Conservation (phyloP, 306 rosid species). For the Cicer arietinum region DNA sequence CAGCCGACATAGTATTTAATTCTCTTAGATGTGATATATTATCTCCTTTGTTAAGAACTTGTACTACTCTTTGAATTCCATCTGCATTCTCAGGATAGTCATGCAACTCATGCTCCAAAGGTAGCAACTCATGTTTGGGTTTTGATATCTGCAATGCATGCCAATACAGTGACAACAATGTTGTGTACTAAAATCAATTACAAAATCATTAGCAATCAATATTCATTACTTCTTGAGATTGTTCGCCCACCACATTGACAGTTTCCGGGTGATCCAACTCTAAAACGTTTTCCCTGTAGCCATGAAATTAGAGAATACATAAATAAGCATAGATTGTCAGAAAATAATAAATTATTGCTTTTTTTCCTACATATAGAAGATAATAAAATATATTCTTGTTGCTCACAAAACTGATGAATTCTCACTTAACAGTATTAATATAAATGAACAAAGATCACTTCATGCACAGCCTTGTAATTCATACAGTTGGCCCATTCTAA, state of each 20-base stretch:
- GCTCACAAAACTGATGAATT: background rate
- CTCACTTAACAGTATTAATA: background rate
- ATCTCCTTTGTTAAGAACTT: slow-evolving; percentile 43
- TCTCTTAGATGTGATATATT: slow-evolving; percentile 46
- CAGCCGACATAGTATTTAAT: slow-evolving; percentile 40
- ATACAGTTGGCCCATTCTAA: background rate
- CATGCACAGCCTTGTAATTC: background rate
- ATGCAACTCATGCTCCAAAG: slow-evolving; percentile 36
- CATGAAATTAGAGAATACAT: slow-evolving; percentile 27
- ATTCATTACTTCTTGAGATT: slow-evolving; percentile 57
- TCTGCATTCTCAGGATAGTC: slow-evolving; percentile 34
- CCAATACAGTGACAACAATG: slow-evolving; percentile 29
- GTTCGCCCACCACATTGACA: slow-evolving; percentile 39
- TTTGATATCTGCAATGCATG: slow-evolving; percentile 45
- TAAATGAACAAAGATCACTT: slow-evolving; percentile 1
- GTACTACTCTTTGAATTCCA: slow-evolving; percentile 41
- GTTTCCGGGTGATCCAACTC: slow-evolving; percentile 48
- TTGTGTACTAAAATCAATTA: slow-evolving; percentile 6
- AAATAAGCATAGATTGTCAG: slow-evolving; percentile 14
- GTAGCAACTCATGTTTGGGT: slow-evolving; percentile 33
- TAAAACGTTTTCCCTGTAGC: slow-evolving; percentile 51
- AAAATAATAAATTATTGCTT: slow-evolving; percentile 1
- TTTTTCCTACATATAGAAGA: background rate
- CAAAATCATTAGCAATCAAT: slow-evolving; percentile 20
- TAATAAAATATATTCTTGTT: background rate